Conservation (phyloP, 2,329 filamentous ascomycete species). For the Salinomyces thailandicus region DNA sequence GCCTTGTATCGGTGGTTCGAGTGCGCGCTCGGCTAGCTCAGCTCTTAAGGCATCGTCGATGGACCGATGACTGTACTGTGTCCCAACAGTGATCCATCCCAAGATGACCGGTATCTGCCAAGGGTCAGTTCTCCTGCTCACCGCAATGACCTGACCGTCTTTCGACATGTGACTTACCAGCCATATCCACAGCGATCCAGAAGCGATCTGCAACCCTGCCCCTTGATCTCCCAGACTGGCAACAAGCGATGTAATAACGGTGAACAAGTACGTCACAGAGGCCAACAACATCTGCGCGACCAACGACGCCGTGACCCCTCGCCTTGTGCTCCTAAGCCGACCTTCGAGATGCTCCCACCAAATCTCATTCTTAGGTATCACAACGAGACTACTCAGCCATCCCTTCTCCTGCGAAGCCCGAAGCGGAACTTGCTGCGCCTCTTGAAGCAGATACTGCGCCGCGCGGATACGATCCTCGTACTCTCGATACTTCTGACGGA, state of each 20-base stretch:
- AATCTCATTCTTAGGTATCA: slow-evolving; percentile 11
- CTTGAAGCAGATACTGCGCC: slow-evolving; percentile 14
- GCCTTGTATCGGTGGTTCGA: background rate
- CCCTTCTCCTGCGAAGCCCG: slow-evolving; percentile 11
- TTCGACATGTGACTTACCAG: slow-evolving; percentile 9
- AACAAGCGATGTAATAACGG: slow-evolving; percentile 9
- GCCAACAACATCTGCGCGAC: slow-evolving; percentile 16
- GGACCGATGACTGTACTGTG: slow-evolving; percentile 10
- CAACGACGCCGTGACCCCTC: slow-evolving; percentile 15
- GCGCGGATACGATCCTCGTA: slow-evolving; percentile 8
- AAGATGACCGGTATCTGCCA: slow-evolving; percentile 12
- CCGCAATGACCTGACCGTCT: background rate
- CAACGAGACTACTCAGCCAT: slow-evolving; percentile 15
- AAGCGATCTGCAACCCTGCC: slow-evolving; percentile 13
- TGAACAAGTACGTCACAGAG: slow-evolving; percentile 14
- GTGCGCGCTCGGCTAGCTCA: slow-evolving; percentile 1
- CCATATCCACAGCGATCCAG: slow-evolving; percentile 17
- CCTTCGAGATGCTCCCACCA: slow-evolving; percentile 14
- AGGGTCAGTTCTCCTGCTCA: background rate
- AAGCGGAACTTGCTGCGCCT: slow-evolving; percentile 16
- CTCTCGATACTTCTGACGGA: slow-evolving; percentile 2
- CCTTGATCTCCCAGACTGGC: slow-evolving; percentile 10
- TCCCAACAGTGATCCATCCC: slow-evolving; percentile 17
- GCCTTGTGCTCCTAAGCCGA: slow-evolving; percentile 10
- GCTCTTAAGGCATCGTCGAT: slow-evolving; percentile 13